Conservation (phyloP, 2,329 filamentous ascomycete genomes). For the Fusarium napiforme region DNA sequence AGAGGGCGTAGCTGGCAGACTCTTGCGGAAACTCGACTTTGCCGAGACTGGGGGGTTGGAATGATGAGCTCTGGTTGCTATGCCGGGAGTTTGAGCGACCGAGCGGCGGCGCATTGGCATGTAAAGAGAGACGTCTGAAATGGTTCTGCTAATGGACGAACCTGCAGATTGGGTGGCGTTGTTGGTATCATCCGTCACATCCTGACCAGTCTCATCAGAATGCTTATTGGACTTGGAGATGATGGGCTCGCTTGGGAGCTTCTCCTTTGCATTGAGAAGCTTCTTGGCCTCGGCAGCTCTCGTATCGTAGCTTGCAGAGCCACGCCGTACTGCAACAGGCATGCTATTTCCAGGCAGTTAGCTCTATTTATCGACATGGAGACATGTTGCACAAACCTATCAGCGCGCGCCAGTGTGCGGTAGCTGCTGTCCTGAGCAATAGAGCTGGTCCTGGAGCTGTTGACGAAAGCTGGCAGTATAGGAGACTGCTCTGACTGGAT, state of each 20-base stretch:
- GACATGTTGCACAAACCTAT: constrained; percentile 38
- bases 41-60: constrained; percentile 35
- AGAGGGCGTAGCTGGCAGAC: constrained; percentile 52
- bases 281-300: constrained; percentile 33
- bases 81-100: constrained; percentile 60
- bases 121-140: constrained; percentile 61
- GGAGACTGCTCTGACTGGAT: constrained; percentile 36
- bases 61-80: constrained; percentile 57
- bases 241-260: constrained; percentile 25
- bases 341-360: constrained; percentile 35
- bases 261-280: constrained; percentile 24
- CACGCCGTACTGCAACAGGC: constrained; percentile 19
- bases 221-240: constrained; percentile 20
- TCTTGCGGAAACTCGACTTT: constrained; percentile 52
- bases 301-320: constrained; percentile 33
- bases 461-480: constrained; percentile 23
- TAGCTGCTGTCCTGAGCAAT: constrained; percentile 26
- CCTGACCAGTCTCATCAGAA: constrained; percentile 28
- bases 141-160: constrained; percentile 44
- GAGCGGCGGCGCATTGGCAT: constrained; percentile 61
- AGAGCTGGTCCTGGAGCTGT: constrained; percentile 28
- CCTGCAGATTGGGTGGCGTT: constrained; percentile 32
- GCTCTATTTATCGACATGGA: constrained; percentile 25
- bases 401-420: constrained; percentile 32
- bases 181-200: constrained; percentile 39